Evolutionary conservation across 2,329 filamentous ascomycete species (phyloP).

Genomic region (Hypoxylon sp.): DNA sequence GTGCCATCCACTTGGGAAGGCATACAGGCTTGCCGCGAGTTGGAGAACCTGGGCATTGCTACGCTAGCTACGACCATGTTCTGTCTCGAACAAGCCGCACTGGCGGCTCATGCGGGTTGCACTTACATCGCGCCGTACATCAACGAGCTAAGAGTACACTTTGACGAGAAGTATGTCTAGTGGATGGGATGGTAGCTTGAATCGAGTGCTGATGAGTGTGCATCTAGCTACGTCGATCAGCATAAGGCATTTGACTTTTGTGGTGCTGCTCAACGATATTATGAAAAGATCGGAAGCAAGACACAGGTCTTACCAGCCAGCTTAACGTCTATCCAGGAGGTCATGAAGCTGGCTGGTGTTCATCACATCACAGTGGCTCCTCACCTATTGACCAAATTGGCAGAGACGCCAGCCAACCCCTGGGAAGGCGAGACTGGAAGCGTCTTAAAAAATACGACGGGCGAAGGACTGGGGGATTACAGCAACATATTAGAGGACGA

Average conservation of each 20-base stretch:
- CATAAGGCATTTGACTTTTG: constrained; percentile 65
- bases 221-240: constrained; percentile 60
- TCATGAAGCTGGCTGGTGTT: constrained; percentile 68
- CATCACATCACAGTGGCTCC: constrained; percentile 71
- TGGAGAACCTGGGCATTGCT: constrained; percentile 66
- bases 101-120: constrained; percentile 69
- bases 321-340: constrained; percentile 68
- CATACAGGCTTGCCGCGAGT: constrained; percentile 66
- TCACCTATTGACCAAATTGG: constrained; percentile 62
- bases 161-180: constrained; percentile 60
- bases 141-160: constrained; percentile 73
- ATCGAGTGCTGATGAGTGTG: constrained; percentile 2
- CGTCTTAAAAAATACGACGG: constrained; percentile 41
- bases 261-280: constrained; percentile 65
- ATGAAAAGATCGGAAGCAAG: constrained; percentile 54
- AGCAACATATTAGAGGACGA: constrained; percentile 55
- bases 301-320: constrained; percentile 69
- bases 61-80: constrained; percentile 75
- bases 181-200: not conserved
- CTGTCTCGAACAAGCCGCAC: constrained; percentile 68
- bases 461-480: constrained; percentile 37
- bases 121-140: constrained; percentile 75
- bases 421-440: constrained; percentile 51
- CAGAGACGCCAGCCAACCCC: constrained; percentile 52
- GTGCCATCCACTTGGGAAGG: constrained; percentile 74